These are phyloP conservation scores for Erodium texanum DNA, from an alignment of 441 rosid species.

Conservation along the genomic window DNA sequence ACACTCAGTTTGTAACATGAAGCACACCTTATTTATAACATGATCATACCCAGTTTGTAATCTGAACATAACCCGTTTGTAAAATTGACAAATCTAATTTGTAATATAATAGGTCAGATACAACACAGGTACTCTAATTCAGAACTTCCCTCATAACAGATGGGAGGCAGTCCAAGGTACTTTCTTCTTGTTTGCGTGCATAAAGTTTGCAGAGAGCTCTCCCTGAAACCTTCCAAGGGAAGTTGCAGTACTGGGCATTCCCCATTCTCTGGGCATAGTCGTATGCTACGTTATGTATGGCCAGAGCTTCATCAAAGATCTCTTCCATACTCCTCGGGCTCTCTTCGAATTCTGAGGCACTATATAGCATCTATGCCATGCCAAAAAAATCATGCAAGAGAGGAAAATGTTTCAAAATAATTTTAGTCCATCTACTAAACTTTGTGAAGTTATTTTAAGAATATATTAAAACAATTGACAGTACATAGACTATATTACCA, in stretches of 20 bases:
- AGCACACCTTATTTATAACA: too few relatives aligned
- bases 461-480: too few relatives aligned
- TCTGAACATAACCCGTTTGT: too few relatives aligned
- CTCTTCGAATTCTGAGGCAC: constrained; percentile 38
- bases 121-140: neutral
- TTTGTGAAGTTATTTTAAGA: too few relatives aligned
- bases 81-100: too few relatives aligned
- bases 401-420: neutral
- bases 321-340: constrained; percentile 34
- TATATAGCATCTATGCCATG: constrained; percentile 40
- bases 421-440: too few relatives aligned
- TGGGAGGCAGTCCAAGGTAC: constrained; percentile 14
- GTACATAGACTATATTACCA: too few relatives aligned
- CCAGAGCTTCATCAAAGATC: constrained; percentile 39
- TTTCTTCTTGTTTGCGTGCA: constrained; percentile 20
- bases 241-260: constrained; percentile 21
- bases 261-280: constrained; percentile 21
- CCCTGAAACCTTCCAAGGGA: constrained; percentile 73
- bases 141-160: constrained; percentile 35
- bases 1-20: too few relatives aligned
- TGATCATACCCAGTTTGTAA: too few relatives aligned
- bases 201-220: constrained; percentile 40
- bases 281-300: constrained; percentile 41
- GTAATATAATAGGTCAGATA: too few relatives aligned
- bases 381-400: neutral